Evolutionary conservation across 257 asterid species (phyloP).

Genomic region (Petunia secreta): DNA sequence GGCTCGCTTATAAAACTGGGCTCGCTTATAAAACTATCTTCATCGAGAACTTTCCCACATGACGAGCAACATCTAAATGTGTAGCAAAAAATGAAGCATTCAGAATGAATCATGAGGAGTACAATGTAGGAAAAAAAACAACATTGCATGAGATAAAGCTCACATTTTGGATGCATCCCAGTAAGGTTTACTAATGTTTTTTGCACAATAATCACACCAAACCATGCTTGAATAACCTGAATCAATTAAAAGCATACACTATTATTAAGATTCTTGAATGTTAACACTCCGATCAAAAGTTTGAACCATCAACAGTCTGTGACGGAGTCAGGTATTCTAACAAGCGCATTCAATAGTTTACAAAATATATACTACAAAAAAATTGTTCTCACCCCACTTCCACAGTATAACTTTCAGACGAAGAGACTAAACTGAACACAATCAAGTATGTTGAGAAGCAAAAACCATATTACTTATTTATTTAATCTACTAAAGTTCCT

Average conservation of each 20-base stretch:
- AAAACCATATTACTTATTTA: too few species aligned
- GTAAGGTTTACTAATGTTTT: background rate
- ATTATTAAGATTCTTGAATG: background rate
- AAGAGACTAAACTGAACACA: too few species aligned
- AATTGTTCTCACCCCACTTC: too few species aligned
- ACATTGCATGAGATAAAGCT: background rate
- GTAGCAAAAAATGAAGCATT: background rate
- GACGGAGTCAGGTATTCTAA: too few species aligned
- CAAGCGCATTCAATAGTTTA: too few species aligned
- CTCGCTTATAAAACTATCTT: background rate
- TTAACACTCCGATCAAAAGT: too few species aligned
- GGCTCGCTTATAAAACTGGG: background rate
- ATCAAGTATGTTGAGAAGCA: too few species aligned
- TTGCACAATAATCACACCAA: background rate
- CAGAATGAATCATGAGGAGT: background rate
- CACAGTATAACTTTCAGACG: too few species aligned
- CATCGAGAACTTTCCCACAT: conserved; percentile 11
- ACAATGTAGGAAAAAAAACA: background rate
- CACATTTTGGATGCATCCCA: background rate
- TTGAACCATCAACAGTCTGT: too few species aligned
- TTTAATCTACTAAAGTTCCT: too few species aligned
- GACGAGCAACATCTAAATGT: background rate
- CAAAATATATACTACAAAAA: too few species aligned
- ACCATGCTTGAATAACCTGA: conserved; percentile 15
- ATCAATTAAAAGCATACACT: background rate